Percentiles rank a stretch among this genome's conserved stretches.
Evolutionary conservation across 371 early-diverging fungal genomes (phyloP).

Genomic region (Zychaea mexicana): DNA sequence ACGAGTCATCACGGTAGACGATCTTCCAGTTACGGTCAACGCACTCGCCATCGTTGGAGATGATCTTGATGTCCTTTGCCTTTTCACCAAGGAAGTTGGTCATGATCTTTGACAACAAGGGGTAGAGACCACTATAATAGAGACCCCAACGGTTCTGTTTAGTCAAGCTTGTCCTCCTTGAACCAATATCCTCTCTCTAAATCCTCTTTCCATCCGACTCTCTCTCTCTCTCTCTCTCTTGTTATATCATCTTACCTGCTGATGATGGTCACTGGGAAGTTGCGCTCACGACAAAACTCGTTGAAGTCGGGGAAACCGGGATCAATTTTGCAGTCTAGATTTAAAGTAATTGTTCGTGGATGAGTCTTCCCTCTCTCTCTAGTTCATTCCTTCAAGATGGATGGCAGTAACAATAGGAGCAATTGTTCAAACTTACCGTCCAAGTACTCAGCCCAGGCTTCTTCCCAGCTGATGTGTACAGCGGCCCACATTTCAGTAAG

Average conservation of each 20-base stretch:
- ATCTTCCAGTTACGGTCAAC: conserved; percentile 55
- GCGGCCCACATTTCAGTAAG: conserved; percentile 59
- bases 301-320: conserved; percentile 55
- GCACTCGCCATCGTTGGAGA: conserved; percentile 50
- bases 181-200: background rate
- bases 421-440: conserved; percentile 49
- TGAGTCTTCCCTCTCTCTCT: no score
- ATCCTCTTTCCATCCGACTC: background rate
- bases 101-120: conserved; percentile 51
- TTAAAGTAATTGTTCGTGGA: no score
- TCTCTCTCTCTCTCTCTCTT: background rate
- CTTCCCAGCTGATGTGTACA: conserved; percentile 62
- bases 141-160: background rate
- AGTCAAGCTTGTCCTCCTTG: background rate
- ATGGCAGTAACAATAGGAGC: no score
- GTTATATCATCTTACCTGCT: conserved; percentile 40
- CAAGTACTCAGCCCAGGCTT: conserved; percentile 58
- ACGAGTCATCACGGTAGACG: conserved; percentile 59
- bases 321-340: conserved; percentile 41
- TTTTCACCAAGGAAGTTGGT: conserved; percentile 43
- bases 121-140: conserved; percentile 48
- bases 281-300: conserved; percentile 44
- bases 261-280: conserved; percentile 56
- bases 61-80: conserved; percentile 45
- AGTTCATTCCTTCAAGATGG: no score